Evolutionary conservation across 1,284 basidiomycete genomes (phyloP).

Genomic region (Hortiboletus rubellus): DNA sequence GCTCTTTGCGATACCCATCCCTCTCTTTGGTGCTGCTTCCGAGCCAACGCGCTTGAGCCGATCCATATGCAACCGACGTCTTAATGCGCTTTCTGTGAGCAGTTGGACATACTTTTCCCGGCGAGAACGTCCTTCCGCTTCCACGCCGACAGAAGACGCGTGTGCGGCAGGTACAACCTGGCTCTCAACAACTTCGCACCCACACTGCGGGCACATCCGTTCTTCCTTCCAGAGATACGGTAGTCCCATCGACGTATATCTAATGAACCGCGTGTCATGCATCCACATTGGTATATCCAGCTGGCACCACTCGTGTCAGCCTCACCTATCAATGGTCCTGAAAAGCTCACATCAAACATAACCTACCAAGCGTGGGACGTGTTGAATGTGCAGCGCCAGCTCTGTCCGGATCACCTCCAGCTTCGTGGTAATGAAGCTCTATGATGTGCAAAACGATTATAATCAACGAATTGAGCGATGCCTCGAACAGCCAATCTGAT

Average conservation of each 20-base stretch:
- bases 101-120: constrained; percentile 24
- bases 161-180: background rate
- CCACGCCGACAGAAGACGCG: background rate
- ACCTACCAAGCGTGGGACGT: constrained; percentile 26
- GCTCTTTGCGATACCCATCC: background rate
- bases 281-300: constrained; percentile 16
- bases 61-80: constrained; percentile 22
- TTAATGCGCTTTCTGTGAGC: constrained; percentile 24
- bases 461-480: background rate
- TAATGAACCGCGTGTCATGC: constrained; percentile 24
- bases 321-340: background rate
- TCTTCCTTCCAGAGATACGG: constrained; percentile 28
- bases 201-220: background rate
- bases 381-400: constrained; percentile 11
- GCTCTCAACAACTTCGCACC: background rate
- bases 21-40: constrained; percentile 1
- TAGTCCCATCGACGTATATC: constrained; percentile 18
- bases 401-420: constrained; percentile 27
- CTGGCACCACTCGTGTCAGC: constrained; percentile 11
- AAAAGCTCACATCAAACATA: background rate
- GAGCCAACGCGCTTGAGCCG: background rate
- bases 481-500: background rate
- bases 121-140: background rate
- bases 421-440: constrained; percentile 19
- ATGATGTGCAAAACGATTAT: background rate